phyloP scores from a whole-genome alignment of 2,329 filamentous ascomycete species.

The Colletotrichum sp. region DNA sequence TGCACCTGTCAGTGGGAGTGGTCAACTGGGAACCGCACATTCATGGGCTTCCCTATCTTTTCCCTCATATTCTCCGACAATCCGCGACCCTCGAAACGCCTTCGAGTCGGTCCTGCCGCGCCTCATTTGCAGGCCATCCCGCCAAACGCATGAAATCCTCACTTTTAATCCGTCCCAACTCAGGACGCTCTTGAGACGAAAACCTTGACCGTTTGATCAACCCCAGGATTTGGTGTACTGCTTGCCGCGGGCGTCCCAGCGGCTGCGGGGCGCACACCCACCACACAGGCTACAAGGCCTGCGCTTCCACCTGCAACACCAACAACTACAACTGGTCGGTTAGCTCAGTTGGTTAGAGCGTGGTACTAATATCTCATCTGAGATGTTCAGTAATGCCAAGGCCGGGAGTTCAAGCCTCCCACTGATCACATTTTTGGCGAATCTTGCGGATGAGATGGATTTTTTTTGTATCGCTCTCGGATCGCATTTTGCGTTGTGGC shows the following conservation, averaged over 20 bases:
- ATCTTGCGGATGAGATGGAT: not conserved
- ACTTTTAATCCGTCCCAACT: not conserved
- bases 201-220: not conserved
- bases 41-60: not conserved
- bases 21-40: not conserved
- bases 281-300: not conserved
- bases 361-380: slow-evolving; percentile 2
- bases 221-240: not conserved
- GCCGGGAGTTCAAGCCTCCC: slow-evolving; percentile 7
- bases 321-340: not conserved
- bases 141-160: not conserved
- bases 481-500: too few relatives aligned
- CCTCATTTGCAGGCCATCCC: not conserved
- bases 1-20: not conserved
- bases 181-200: not conserved
- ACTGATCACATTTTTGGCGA: not conserved
- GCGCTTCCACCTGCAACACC: not conserved
- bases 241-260: not conserved
- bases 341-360: slow-evolving; percentile 10
- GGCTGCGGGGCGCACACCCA: not conserved
- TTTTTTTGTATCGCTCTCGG: too few relatives aligned
- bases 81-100: not conserved
- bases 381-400: not conserved
- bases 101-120: not conserved
- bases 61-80: not conserved